phyloP scores from a whole-genome alignment of 2,329 filamentous ascomycete genomes.

The Monilinia fructigena region DNA sequence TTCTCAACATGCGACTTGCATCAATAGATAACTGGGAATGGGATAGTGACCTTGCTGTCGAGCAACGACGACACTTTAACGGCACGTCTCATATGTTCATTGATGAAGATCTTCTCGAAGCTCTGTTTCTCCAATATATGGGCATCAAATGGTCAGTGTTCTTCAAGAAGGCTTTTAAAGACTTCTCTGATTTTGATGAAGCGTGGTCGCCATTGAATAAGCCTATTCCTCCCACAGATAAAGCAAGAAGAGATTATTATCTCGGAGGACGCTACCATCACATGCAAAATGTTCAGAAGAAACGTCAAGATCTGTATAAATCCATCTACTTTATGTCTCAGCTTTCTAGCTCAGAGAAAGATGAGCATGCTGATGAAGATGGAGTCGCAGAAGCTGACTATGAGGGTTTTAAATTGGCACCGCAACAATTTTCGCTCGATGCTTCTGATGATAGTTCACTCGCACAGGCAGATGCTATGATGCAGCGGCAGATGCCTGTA shows the following conservation, averaged over 20 bases:
- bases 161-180: conserved; percentile 46
- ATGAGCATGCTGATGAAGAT: conserved; percentile 25
- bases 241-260: conserved; percentile 34
- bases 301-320: conserved; percentile 34
- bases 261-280: conserved; percentile 22
- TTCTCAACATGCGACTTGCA: conserved; percentile 56
- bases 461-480: neutral
- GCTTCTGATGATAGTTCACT: too few relatives aligned
- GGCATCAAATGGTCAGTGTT: conserved; percentile 52
- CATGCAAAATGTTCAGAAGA: conserved; percentile 30
- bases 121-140: conserved; percentile 54
- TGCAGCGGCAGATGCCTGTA: neutral
- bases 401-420: neutral
- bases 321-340: conserved; percentile 38
- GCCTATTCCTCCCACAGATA: conserved; percentile 27
- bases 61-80: conserved; percentile 55
- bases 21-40: conserved; percentile 54
- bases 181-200: conserved; percentile 31
- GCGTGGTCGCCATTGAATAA: conserved; percentile 33
- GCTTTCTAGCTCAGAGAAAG: conserved; percentile 30
- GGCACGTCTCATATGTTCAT: conserved; percentile 60
- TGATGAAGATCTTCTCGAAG: conserved; percentile 58
- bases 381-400: conserved; percentile 35
- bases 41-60: conserved; percentile 47
- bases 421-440: too few relatives aligned